Conservation (phyloP, 768 basidiomycete genomes). For the Rhodocollybia butyracea region DNA sequence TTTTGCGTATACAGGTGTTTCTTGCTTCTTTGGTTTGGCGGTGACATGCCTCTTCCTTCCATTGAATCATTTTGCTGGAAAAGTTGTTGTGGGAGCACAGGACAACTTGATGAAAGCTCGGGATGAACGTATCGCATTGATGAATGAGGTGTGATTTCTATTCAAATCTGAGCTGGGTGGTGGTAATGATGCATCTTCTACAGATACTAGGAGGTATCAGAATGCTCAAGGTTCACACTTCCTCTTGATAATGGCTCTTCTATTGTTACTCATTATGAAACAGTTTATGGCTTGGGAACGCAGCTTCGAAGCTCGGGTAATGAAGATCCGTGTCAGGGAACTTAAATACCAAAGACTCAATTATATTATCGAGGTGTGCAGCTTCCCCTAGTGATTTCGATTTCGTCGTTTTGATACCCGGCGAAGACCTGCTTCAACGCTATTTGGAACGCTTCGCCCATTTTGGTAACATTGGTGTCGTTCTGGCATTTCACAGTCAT, state of each 20-base stretch:
- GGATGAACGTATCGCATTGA: constrained; percentile 85
- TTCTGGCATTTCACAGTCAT: constrained; percentile 76
- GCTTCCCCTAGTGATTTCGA: background rate
- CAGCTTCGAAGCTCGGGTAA: constrained; percentile 74
- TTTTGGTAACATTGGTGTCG: constrained; percentile 56
- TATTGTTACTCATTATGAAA: background rate
- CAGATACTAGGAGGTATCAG: constrained; percentile 85
- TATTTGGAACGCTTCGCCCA: constrained; percentile 49
- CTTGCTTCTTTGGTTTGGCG: constrained; percentile 74
- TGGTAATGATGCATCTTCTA: background rate
- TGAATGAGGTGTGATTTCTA: constrained; percentile 60
- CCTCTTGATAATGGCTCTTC: background rate
- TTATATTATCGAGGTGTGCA: constrained; percentile 74
- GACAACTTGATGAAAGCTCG: constrained; percentile 89
- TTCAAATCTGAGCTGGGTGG: background rate
- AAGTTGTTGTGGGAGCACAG: constrained; percentile 72
- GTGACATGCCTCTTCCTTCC: constrained; percentile 72
- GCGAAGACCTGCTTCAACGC: constrained; percentile 48
- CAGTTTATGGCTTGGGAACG: constrained; percentile 95
- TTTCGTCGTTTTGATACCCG: constrained; percentile 1
- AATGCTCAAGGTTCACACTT: constrained; percentile 67
- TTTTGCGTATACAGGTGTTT: constrained; percentile 40
- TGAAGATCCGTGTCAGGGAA: constrained; percentile 75
- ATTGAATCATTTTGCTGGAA: constrained; percentile 81
- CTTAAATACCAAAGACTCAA: constrained; percentile 82